phyloP scores from a whole-genome alignment of 306 rosid species.

The Gillenia trifoliata region DNA sequence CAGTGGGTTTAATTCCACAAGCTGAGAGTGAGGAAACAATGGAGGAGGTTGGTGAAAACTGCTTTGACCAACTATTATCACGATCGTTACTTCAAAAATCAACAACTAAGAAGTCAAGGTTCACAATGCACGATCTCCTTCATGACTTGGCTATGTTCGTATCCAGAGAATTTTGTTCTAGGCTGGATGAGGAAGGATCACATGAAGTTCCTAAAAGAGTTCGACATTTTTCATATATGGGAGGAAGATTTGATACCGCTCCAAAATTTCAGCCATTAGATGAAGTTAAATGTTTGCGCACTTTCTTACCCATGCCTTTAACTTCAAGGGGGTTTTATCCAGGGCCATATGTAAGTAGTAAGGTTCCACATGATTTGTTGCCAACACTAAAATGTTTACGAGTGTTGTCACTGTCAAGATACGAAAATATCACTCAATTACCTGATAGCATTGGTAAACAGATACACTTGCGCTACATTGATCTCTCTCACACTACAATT shows the following conservation, averaged over 20 bases:
- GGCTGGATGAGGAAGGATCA: background rate
- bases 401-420: background rate
- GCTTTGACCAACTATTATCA: background rate
- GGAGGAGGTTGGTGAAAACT: background rate
- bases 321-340: no score
- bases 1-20: slow-evolving; percentile 4
- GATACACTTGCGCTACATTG: background rate
- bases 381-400: background rate
- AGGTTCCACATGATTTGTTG: background rate
- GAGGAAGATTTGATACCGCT: accelerated
- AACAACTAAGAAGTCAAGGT: accelerated
- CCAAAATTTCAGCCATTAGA: background rate
- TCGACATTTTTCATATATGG: background rate
- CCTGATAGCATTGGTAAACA: background rate
- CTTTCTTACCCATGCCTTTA: background rate
- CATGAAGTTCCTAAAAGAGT: background rate
- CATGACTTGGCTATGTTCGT: background rate
- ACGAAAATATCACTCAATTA: background rate
- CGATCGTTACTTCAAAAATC: slow-evolving; percentile 11
- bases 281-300: background rate
- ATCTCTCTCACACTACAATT: background rate
- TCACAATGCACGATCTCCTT: background rate
- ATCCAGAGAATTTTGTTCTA: background rate
- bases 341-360: background rate
- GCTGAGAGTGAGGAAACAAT: background rate